Evolutionary conservation across 2,329 filamentous ascomycete species (phyloP).

Genomic region (Ceratocystis diversiconidia): DNA sequence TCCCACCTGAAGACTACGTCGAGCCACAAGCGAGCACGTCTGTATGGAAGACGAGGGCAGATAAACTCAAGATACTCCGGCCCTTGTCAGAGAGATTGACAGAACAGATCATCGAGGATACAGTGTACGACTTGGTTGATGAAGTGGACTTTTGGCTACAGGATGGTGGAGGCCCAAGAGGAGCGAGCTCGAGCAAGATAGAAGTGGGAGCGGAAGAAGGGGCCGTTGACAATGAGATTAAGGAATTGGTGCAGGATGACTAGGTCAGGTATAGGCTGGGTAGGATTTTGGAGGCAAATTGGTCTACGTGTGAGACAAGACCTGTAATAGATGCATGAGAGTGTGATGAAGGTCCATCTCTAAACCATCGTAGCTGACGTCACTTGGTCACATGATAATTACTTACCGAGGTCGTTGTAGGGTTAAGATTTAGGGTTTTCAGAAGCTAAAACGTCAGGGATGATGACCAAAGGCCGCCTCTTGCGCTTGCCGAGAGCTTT

Average conservation of each 20-base stretch:
- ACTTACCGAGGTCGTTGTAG: not conserved
- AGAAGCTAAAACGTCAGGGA: not conserved
- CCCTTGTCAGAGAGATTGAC: constrained; percentile 52
- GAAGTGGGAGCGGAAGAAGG: constrained; percentile 32
- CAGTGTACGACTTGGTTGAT: constrained; percentile 85
- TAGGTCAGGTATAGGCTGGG: constrained; percentile 22
- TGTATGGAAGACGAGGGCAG: constrained; percentile 11
- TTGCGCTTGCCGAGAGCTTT: not conserved
- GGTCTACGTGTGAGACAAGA: not conserved
- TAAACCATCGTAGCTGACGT: too few relatives aligned
- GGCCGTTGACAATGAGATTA: constrained; percentile 40
- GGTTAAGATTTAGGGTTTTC: not conserved
- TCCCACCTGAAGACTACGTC: constrained; percentile 50
- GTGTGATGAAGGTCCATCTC: too few relatives aligned
- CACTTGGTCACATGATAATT: not conserved
- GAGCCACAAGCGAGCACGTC: constrained; percentile 24
- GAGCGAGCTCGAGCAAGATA: constrained; percentile 27
- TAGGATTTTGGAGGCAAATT: not conserved
- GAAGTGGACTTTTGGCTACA: constrained; percentile 83
- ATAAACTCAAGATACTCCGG: not conserved
- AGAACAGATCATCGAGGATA: constrained; percentile 89
- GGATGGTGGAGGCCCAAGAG: constrained; percentile 41
- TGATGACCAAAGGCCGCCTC: not conserved
- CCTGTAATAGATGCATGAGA: not conserved
- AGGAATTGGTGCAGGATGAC: constrained; percentile 51